These are phyloP conservation scores for Curvularia spicifera DNA, from an alignment of 2,329 filamentous ascomycete species.

Conservation along the genomic window DNA sequence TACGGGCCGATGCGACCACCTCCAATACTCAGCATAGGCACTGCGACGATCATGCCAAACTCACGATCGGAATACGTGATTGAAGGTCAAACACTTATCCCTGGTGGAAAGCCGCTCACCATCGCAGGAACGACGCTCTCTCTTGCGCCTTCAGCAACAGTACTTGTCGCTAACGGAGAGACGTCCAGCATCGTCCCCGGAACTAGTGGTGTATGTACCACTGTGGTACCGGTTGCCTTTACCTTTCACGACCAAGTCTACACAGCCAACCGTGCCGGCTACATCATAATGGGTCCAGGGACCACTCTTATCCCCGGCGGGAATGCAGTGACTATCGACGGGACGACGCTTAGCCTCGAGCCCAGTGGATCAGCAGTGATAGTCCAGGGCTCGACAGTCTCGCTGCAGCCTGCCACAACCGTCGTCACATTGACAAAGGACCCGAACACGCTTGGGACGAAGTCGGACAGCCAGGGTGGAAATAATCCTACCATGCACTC, in stretches of 20 bases:
- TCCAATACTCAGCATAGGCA: slow-evolving; percentile 31
- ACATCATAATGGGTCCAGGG: slow-evolving; percentile 51
- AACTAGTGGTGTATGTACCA: slow-evolving; percentile 30
- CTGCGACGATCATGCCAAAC: slow-evolving; percentile 32
- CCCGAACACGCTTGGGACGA: not conserved
- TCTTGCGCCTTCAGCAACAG: slow-evolving; percentile 46
- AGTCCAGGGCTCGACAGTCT: slow-evolving; percentile 33
- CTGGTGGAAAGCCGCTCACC: slow-evolving; percentile 45
- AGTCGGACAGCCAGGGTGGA: slow-evolving; percentile 1
- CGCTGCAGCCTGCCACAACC: slow-evolving; percentile 30
- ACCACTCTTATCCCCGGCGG: slow-evolving; percentile 49
- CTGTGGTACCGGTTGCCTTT: slow-evolving; percentile 39
- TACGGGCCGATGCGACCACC: slow-evolving; percentile 17
- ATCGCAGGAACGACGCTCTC: slow-evolving; percentile 47
- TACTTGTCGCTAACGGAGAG: slow-evolving; percentile 45
- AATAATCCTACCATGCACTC: slow-evolving; percentile 6
- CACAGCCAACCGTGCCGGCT: slow-evolving; percentile 53
- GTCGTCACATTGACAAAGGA: slow-evolving; percentile 27
- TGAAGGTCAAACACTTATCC: slow-evolving; percentile 39
- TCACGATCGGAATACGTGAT: slow-evolving; percentile 37
- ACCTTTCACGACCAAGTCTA: slow-evolving; percentile 47
- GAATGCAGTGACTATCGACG: slow-evolving; percentile 40
- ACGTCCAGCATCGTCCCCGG: slow-evolving; percentile 30
- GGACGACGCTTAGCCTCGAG: slow-evolving; percentile 43
- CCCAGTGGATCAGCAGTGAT: slow-evolving; percentile 37